Percentiles rank a stretch among this genome's conserved stretches.
phyloP scores from a whole-genome alignment of 2,329 filamentous ascomycete species.

The Sclerotinia subarctica region DNA sequence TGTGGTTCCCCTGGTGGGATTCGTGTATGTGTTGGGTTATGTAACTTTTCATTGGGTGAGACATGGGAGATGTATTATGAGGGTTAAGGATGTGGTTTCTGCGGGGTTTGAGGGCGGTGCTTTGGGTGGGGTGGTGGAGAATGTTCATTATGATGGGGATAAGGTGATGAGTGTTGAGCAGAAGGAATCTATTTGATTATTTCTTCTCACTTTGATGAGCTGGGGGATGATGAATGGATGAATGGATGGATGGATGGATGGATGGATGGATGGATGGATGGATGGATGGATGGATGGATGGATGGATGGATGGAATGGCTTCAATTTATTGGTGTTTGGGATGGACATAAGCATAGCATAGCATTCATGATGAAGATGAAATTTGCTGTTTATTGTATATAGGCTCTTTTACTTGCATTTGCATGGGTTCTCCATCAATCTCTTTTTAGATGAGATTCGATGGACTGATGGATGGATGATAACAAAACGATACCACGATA shows the following conservation, averaged over 20 bases:
- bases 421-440: background rate
- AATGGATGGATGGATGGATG: no score
- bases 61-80: slow-evolving; percentile 37
- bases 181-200: slow-evolving; percentile 4
- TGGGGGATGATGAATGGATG: no score
- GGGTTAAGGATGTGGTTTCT: slow-evolving; percentile 35
- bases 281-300: no score
- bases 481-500: background rate
- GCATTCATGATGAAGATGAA: background rate
- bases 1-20: slow-evolving; percentile 45
- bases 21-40: slow-evolving; percentile 41
- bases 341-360: background rate
- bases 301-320: background rate
- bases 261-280: background rate
- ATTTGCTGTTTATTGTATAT: background rate
- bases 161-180: background rate
- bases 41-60: slow-evolving; percentile 38
- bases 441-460: background rate
- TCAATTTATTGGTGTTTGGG: background rate
- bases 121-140: slow-evolving; percentile 28
- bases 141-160: slow-evolving; percentile 26
- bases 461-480: background rate
- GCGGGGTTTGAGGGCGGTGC: slow-evolving; percentile 30
- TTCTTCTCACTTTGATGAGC: background rate
- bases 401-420: background rate